Percentiles rank a stretch among this genome's conserved stretches.
These are phyloP conservation scores for Jacaranda copaia DNA, from an alignment of 257 asterid species.

Conservation along the genomic window DNA sequence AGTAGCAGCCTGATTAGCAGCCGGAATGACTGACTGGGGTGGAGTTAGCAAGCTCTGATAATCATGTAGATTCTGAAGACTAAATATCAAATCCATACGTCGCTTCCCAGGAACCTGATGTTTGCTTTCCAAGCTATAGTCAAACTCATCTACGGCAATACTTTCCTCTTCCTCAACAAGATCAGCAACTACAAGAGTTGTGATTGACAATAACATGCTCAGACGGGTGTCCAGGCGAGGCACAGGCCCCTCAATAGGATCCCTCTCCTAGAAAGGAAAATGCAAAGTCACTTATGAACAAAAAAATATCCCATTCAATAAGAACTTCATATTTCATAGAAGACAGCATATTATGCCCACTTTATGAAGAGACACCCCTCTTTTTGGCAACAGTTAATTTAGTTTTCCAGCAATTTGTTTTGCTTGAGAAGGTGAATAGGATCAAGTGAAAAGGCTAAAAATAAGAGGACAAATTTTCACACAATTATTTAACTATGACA, in stretches of 20 bases:
- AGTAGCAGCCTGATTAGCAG: slow-evolving; percentile 93
- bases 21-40: slow-evolving; percentile 71
- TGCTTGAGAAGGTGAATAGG: not conserved
- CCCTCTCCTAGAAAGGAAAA: slow-evolving; percentile 73
- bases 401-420: not conserved
- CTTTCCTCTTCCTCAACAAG: slow-evolving; percentile 91
- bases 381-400: too few species aligned
- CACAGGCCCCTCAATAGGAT: slow-evolving; percentile 97
- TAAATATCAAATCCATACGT: slow-evolving; percentile 66
- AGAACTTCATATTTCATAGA: slow-evolving; percentile 5
- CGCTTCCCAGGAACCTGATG: slow-evolving; percentile 54
- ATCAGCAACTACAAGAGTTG: slow-evolving; percentile 88
- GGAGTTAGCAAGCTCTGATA: slow-evolving; percentile 85
- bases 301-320: slow-evolving; percentile 2
- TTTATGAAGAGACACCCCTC: not conserved
- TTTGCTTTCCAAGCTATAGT: slow-evolving; percentile 42
- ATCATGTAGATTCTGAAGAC: slow-evolving; percentile 77
- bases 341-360: not conserved
- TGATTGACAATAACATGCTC: slow-evolving; percentile 84
- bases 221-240: slow-evolving; percentile 94
- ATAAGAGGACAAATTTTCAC: not conserved
- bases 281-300: slow-evolving; percentile 20
- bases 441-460: not conserved
- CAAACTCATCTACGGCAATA: slow-evolving; percentile 45
- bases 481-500: not conserved